Percentiles rank a stretch among this genome's conserved stretches.
Conservation (phyloP, 139 green algal genomes). For the Mesotaenium endlicherianum region DNA sequence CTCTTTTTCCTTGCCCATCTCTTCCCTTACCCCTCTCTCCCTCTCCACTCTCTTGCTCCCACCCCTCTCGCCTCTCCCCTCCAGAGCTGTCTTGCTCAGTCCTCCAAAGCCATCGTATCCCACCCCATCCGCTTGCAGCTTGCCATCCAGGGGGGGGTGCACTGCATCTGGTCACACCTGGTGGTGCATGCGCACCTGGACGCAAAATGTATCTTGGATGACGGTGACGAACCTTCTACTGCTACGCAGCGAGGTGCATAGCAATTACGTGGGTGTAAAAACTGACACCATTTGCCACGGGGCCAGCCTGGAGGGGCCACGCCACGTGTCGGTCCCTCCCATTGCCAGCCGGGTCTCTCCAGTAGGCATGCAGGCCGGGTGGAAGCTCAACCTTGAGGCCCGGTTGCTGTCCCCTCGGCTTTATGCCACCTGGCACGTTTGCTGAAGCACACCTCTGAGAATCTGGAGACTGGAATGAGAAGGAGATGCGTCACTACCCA, state of each 20-base stretch:
- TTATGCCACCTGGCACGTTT: no score
- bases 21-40: not conserved
- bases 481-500: no score
- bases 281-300: no score
- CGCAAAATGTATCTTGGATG: not conserved
- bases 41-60: not conserved
- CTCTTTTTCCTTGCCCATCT: not conserved
- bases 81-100: not conserved
- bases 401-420: no score
- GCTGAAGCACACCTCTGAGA: no score
- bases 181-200: not conserved
- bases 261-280: not conserved
- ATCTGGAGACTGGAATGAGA: no score
- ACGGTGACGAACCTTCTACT: not conserved
- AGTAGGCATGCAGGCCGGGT: no score
- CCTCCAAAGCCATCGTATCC: not conserved
- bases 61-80: not conserved
- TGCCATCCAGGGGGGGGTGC: not conserved
- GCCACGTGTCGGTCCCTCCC: no score
- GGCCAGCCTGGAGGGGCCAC: no score
- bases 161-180: not conserved
- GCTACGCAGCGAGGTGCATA: not conserved
- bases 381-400: no score
- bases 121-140: not conserved
- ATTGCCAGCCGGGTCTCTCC: no score